Base-by-base conservation (phyloP, 1,284 basidiomycete genomes). In the Xerocomus amazonicus region DNA sequence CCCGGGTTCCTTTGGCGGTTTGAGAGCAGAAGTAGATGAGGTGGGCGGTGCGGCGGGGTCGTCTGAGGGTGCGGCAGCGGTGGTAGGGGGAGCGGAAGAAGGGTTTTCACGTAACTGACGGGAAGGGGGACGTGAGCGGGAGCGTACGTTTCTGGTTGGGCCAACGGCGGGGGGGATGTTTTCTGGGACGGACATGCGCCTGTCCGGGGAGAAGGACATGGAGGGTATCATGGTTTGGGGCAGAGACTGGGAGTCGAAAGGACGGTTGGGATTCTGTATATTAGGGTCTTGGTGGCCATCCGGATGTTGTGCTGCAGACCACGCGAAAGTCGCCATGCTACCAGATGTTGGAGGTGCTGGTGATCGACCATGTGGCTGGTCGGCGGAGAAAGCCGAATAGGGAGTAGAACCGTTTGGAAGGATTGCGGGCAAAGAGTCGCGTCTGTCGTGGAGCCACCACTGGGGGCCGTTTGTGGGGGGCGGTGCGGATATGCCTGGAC, bases 151-250 rank as follows among this genome's bases (percentile, higher is more conserved):
- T 63, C 83, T 75, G 37, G 75, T 72, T 41, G 80, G 73, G 36
- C 72, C 71, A 43, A 73, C 57, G 40, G 73, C 62, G 35, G 74
- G 60, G 19, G 70, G 65, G 16, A 80, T 69, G 56, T 74, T 74
- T 61, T 83, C 80, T 51, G 86, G 81, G 35, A 83, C 79, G 36
- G 87, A 86, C 83, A 87, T 84, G 60, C 87, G 75, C 55, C 87
- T 79, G 69, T 88, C 85, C 49, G 75, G 70, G 41, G 75, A 62
- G 56, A 80, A 84, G 63, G 74, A 68, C 47, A 79, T 73, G 51
- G 83, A 75, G 52, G 83, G 79, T 60, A 82, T 78, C 70, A 82
- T 77, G 60, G 67, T 60, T 52, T 66, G 56, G 50, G 68, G 60
- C 38, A 70, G 54, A 59, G 68, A 59, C 50, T 70, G 69, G 58